Base-by-base conservation (phyloP, 345 rosid species). In the Syzygium oleosum region DNA sequence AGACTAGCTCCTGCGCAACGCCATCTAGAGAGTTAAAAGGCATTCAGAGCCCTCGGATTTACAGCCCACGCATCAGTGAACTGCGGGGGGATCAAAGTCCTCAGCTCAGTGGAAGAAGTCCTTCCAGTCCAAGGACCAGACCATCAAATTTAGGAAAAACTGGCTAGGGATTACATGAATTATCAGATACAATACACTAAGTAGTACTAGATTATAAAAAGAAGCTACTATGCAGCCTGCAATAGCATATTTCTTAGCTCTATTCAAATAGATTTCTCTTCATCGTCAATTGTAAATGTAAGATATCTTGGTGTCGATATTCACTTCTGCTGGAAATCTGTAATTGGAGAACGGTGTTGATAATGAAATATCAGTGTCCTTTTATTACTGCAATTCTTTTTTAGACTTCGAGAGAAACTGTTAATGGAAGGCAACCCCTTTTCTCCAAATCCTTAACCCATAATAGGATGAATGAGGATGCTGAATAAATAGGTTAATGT, bases 131-230 rank as follows among this genome's bases (percentile, higher is more conserved):
- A 19, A 91, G 92, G 78, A 88, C 86, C 29, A 93, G 89, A 88
- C 94, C 90, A 46, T 94, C 99, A 51, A 94, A 91, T 91, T 90
- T 97, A 84, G 95, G 97, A 77, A 95, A 94, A 89, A 88, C 55
- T 88, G 96, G 92, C 29, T 95, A 94, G 89, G n/a, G 59, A n/a
- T 58, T 73, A 34, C 46, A 17, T 34, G 25, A 5, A 73, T 9
- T 19, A 73, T 19, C 46, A 55, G 4, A 21, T 55, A 55, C 59
- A 68, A 68, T 68, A 73, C 80, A 19, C 12, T 5, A 73, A 34
- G 25, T 19, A 34, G 49, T 10, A 0, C 7, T 38, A 19, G 49
- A 38, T 73, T 49, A 73, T 38, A 73, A 73, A 34, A 38, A 19
- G 80, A 73, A 38, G 80, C 80, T 73, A 73, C 80, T 11, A 73